phyloP scores from a whole-genome alignment of 495 filamentous ascomycete species.

The Penicillium turbatum region DNA sequence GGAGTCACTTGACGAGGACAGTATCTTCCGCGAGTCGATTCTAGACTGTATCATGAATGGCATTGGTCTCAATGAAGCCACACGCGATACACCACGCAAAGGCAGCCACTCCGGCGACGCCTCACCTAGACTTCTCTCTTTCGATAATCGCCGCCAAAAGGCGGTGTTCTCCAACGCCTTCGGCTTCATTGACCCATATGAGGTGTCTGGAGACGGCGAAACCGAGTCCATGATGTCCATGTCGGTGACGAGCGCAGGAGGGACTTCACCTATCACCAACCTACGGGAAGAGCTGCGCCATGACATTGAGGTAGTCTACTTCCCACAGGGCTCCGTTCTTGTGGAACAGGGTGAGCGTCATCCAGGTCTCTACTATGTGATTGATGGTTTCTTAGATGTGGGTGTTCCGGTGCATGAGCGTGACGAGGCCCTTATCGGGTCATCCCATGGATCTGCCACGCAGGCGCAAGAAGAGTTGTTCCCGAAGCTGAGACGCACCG shows the following conservation, averaged over 20 bases:
- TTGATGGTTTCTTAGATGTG: slow-evolving; percentile 95
- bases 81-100: slow-evolving; percentile 56
- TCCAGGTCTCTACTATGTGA: slow-evolving; percentile 94
- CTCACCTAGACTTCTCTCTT: slow-evolving; percentile 80
- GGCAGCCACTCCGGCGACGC: slow-evolving; percentile 67
- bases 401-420: slow-evolving; percentile 63
- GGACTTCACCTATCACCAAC: slow-evolving; percentile 53
- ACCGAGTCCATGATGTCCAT: slow-evolving; percentile 77
- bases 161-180: slow-evolving; percentile 85
- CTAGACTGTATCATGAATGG: slow-evolving; percentile 95
- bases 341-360: slow-evolving; percentile 96
- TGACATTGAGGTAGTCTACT: slow-evolving; percentile 97
- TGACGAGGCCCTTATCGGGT: slow-evolving; percentile 39
- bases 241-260: slow-evolving; percentile 53
- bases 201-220: slow-evolving; percentile 75
- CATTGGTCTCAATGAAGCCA: slow-evolving; percentile 68
- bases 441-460: slow-evolving; percentile 26
- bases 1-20: slow-evolving; percentile 79
- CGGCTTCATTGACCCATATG: slow-evolving; percentile 89
- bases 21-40: slow-evolving; percentile 81
- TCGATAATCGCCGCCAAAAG: slow-evolving; percentile 79
- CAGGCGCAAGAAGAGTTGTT: slow-evolving; percentile 41
- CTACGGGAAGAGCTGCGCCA: slow-evolving; percentile 70
- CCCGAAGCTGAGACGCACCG: slow-evolving; percentile 46
- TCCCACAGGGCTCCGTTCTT: slow-evolving; percentile 89